phyloP scores from a whole-genome alignment of 352 stramenopile species.

The Globisporangium paroecandrum region DNA sequence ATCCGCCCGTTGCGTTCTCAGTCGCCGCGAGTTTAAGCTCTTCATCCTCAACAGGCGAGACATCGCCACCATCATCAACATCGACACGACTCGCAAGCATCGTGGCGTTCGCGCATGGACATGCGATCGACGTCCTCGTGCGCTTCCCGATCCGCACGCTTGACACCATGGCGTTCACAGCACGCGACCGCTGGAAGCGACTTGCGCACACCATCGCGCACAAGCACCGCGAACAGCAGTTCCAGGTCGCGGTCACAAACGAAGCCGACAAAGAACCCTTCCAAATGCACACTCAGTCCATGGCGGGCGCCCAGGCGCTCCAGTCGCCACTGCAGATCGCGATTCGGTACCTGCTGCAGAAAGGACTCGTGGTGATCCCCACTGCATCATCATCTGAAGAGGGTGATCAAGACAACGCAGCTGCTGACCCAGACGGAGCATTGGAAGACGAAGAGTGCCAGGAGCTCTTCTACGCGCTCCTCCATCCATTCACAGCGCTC shows the following conservation, averaged over 20 bases:
- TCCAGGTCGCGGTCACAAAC: constrained; percentile 42
- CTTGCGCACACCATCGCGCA: constrained; percentile 30
- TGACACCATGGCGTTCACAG: constrained; percentile 17
- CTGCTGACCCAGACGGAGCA: not conserved
- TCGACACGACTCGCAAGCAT: constrained; percentile 15
- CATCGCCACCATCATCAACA: not conserved
- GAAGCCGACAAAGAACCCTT: constrained; percentile 36
- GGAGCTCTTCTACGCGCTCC: constrained; percentile 39
- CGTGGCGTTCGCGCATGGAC: constrained; percentile 38
- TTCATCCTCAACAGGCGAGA: not conserved
- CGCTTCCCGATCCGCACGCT: constrained; percentile 32
- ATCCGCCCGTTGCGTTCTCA: constrained; percentile 23
- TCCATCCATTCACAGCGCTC: constrained; percentile 42
- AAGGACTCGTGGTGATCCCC: constrained; percentile 46
- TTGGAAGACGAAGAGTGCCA: constrained; percentile 20
- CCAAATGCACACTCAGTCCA: constrained; percentile 27
- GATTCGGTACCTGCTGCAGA: constrained; percentile 49
- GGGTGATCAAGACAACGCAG: not conserved
- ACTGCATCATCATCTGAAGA: constrained; percentile 8
- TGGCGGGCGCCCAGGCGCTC: constrained; percentile 26
- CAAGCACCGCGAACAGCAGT: constrained; percentile 25
- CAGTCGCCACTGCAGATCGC: constrained; percentile 38
- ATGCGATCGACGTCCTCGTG: constrained; percentile 40
- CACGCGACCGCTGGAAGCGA: constrained; percentile 27
- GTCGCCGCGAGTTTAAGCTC: constrained; percentile 14